Base-by-base conservation (phyloP, 345 rosid species). In the Anacardium occidentale region DNA sequence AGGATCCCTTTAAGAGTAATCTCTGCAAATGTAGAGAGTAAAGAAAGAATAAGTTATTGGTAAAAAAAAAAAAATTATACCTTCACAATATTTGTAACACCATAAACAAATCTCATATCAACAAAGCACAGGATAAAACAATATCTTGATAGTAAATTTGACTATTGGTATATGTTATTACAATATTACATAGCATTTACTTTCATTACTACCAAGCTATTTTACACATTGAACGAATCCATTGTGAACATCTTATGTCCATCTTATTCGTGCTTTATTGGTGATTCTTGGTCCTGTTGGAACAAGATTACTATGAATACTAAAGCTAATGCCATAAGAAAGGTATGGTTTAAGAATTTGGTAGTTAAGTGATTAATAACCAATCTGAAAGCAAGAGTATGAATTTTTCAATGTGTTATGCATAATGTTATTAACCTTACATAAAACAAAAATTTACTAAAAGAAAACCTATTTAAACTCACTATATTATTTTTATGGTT, bases 221-320 rank as follows among this genome's bases (percentile, higher is more conserved):
- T 76, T 48, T 21, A 79, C 81, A n/a, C 79, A 69, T 50, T 74
- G 75, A 21, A 74, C 81, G n/a, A 82, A 82, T 47, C 77, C 75
- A 40, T 51, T 68, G 65, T 82, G 81, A 70, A 79, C 79, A 71
- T 79, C 77, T 29, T 47, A 70, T 26, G 75, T 79, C 85, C 85
- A 82, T 74, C 64, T 76, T 58, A 79, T 71, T n/a, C 81, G 59
- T 3, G 68, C 42, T 55, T 79, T 77, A 24, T 66, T 64, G 12
- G 74, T 15, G 42, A 66, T 42, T 22, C 44, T 48, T 13, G 70
- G 42, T 57, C 52, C 50, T 40, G 70, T 22, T 47, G 76, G 37
- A 74, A 56, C n/a, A 22, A 21, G 29, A 45, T 29, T 37, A 20
- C 10, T 20, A 61, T 48, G 10, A 52, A 40, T 13, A 1, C 9